Evolutionary conservation across 169 alveolate species (phyloP), one percentile per base, ranked within the genome.

Genomic region (Cryptosporidium xiaoi): DNA sequence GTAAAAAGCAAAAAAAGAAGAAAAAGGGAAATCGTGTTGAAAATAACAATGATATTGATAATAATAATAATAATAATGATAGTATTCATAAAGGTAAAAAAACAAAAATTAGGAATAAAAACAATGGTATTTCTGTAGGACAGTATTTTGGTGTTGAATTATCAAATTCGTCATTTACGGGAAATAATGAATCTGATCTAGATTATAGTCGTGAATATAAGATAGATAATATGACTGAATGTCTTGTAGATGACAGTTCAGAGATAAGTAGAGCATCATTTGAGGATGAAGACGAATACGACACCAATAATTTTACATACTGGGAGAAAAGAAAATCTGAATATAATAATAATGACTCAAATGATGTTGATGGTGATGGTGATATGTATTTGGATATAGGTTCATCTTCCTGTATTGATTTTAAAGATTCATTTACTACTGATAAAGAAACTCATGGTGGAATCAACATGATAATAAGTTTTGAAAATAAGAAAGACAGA

Each of bases 181-280:
- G 10, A 6, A 8, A 40, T 1, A 34, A 34, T 46, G 33, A 12
- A 65, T 24, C 53, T 16, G 34, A 71, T 33, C 18, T 2, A 24
- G 53, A 18, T 18, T 64, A 8, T 64, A 10, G 46, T 20, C 46
- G 16, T 15, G 58, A 50, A n/a, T 15, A 55, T 2, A 27, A 55
- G 24, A 20, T 20, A 18, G 64, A 55, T 55, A 27, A 55, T 7
- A 7, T 55, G 8, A 55, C 6, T 55, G 64, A 55, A 55, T 55
- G 12, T 55, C 12, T 13, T 3, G 8, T 20, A 1, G 31, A 27
- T 10, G 64, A 27, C 12, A 20, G 12, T 20, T 71, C 84, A 48
- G 55, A 64, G n/a, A 20, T 53, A 20, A 71, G 84, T 53, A 51
- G 84, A 18, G 84, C 84, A 5, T 66, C 84, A 15, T 71, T 71